Conservation (phyloP, 345 rosid genomes). For the Rhizophora mangle region DNA sequence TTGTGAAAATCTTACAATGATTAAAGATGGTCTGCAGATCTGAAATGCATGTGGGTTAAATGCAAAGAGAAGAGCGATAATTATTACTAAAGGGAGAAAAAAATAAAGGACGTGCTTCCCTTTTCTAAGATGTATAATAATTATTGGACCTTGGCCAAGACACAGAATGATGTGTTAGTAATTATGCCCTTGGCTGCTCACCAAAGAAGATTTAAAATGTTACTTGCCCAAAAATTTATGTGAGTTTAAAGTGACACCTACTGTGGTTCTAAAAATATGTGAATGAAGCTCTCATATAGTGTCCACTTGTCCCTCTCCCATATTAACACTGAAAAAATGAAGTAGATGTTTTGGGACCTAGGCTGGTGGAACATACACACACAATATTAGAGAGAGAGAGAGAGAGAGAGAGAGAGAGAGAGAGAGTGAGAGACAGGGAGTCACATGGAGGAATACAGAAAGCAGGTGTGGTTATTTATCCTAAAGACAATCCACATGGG, state of each 20-base stretch:
- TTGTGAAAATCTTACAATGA: constrained; percentile 8
- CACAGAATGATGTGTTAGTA: background rate
- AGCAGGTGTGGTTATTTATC: constrained; percentile 6
- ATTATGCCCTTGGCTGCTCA: too few relatives aligned
- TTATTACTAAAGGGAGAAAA: background rate
- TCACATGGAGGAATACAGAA: constrained; percentile 36
- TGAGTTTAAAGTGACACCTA: too few relatives aligned
- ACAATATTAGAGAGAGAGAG: background rate
- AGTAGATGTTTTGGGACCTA: constrained; percentile 6
- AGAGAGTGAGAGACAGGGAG: constrained; percentile 3
- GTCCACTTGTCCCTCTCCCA: too few relatives aligned
- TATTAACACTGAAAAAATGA: background rate
- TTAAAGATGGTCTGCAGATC: constrained; percentile 14
- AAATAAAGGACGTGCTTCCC: too few relatives aligned
- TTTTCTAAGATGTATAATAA: background rate
- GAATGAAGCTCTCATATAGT: too few relatives aligned
- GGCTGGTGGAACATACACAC: too few relatives aligned
- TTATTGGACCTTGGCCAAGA: constrained; percentile 17
- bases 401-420: constrained; percentile 2
- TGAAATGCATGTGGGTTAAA: constrained; percentile 37
- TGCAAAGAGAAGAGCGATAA: constrained; percentile 4
- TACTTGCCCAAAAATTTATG: too few relatives aligned
- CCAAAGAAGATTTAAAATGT: too few relatives aligned
- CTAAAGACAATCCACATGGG: constrained; percentile 32
- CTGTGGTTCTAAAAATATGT: too few relatives aligned